Base-by-base conservation (phyloP, 805 yeast genomes). In the Ogataea nakhonphanomensis region DNA sequence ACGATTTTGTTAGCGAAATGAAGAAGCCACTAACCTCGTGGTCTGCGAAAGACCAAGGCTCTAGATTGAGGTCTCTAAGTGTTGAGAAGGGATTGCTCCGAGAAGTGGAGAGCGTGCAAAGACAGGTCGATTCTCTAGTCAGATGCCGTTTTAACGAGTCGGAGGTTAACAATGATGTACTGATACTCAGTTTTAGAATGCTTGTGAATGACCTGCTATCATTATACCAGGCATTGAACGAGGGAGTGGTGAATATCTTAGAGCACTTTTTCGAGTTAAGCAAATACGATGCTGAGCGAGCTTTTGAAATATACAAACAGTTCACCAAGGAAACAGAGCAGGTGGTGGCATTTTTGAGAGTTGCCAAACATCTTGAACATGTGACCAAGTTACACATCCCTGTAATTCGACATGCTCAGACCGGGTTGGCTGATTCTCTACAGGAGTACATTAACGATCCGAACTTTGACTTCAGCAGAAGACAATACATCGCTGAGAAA, bases 221-320 rank as follows among this genome's bases (percentile, higher is more conserved):
- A 1, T 67, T 93, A 28, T 95, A 87, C 65, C 96, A 91, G 64
- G 82, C 86, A 33, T 69, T 93, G 50, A 93, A 93, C 64, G 98
- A 93, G 64, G 99, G 98, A 27, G 95, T 93, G 20, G 90, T 93
- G 53, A 93, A 93, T 54, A 66, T 93, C 30, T 73, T 93, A 48
- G 98, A 93, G 62, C 95, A 91, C 56, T 93, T 86, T 64, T 93
- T 93, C 66, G 99, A 93, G 64, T 83, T 93, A 79, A 80, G 91
- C 26, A 81, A 77, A 50, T 65, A 66, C 25, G 96, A 91, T 58
- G 98, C 97, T 2, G 87, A 84, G 58, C 73, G 90, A 46, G 90
- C 97, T 0, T 73, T 91, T 44, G 78, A 78, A 15, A 80, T 93
- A 37, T 93, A 93, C 67, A 86, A 84, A 51, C 75, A 72, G 45